Base-by-base conservation (phyloP, 768 basidiomycete genomes). In the Calvatia gigantea region DNA sequence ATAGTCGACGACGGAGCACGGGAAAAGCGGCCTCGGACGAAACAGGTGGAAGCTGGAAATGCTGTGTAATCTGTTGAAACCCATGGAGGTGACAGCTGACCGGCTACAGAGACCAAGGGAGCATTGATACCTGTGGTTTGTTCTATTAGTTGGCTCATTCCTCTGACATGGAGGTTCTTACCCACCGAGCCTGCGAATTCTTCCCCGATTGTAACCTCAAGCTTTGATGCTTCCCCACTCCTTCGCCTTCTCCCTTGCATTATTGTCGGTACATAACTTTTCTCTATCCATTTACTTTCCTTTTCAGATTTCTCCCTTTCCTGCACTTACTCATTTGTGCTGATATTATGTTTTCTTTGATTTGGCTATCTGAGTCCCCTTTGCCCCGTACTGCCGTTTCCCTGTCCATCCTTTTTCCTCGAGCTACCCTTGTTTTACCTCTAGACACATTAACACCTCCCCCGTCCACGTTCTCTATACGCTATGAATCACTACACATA, bases 51-150 rank as follows among this genome's bases (percentile, higher is more conserved):
- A 80, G 84, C 58, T 89, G 86, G 60, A 78, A 76, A 14, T 90
- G 88, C 68, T 90, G 88, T 61, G 81, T 89, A 38, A 75, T 90
- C 56, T 89, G 86, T 64, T 89, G 54, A 70, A 61, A 44, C 60
- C 2, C 46, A 60, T 63, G 45, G n/a, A 46, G 51, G 27, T 46
- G 33, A 33, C 33, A 39, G 44, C 45, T 32, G 21, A 21, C 14
- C 32, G n/a, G 31, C 41, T 31, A 52, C 28, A 37, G 37, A 17
- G n/a, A 11, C 29, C 9, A 27, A 41, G 38, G 46, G 27, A 47
- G 37, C 39, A 15, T 45, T 19, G n/a, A 44, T 38, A 19, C 21
- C 25, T 33, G 23, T 19, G 53, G 53, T 56, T 49, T 49, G 45
- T 56, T 39, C 52, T 28, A 28, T 27, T 45, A n/a, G n/a, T n/a